Conservation (phyloP, 2,329 filamentous ascomycete species). For the Microcyclosporella mali region DNA sequence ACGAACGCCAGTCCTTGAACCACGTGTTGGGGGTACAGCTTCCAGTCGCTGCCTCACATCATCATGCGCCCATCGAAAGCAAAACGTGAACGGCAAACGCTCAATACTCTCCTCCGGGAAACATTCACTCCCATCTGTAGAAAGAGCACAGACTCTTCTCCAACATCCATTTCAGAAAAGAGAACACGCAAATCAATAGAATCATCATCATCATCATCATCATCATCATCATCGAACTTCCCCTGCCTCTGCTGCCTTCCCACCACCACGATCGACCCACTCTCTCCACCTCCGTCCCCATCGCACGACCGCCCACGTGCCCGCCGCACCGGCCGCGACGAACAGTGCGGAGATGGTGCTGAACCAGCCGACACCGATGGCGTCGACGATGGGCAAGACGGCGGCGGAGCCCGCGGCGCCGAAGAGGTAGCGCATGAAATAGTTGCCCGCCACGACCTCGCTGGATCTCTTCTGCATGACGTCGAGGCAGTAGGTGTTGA, state of each 20-base stretch:
- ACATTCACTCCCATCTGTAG: not conserved
- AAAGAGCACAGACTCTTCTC: not conserved
- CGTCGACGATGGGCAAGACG: constrained; percentile 66
- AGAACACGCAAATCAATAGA: no score
- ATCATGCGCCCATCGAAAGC: not conserved
- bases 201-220: no score
- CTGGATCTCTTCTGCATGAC: constrained; percentile 66
- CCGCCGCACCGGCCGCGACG: constrained; percentile 40
- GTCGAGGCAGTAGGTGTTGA: constrained; percentile 66
- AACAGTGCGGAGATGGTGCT: constrained; percentile 61
- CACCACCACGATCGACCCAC: constrained; percentile 11
- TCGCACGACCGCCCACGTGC: constrained; percentile 41
- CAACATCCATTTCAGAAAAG: no score
- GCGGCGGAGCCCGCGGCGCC: constrained; percentile 64
- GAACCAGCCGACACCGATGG: constrained; percentile 76
- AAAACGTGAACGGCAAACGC: not conserved
- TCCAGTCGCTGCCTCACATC: no score
- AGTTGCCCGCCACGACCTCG: constrained; percentile 71
- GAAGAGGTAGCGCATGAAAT: constrained; percentile 69
- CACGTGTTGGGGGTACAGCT: not conserved
- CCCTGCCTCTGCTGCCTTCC: no score
- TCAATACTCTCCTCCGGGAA: not conserved
- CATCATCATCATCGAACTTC: no score
- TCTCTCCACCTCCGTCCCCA: constrained; percentile 22
- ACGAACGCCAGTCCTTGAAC: not conserved